Percentiles rank a stretch among this genome's conserved stretches.
phyloP scores from a whole-genome alignment of 495 filamentous ascomycete genomes.

The Rhizodiscina lignyota region DNA sequence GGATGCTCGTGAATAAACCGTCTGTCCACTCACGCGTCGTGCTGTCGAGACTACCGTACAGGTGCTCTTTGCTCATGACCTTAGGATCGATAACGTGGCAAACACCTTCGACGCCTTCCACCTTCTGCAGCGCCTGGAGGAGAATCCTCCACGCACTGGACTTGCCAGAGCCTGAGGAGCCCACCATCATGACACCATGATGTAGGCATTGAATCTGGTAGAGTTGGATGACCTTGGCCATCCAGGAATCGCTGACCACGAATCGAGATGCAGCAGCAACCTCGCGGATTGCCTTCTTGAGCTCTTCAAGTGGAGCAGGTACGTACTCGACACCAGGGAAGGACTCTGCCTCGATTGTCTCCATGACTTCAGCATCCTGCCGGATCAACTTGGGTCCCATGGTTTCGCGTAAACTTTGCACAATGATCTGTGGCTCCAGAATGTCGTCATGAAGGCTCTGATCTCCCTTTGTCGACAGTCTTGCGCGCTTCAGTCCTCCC shows the following conservation, averaged over 20 bases:
- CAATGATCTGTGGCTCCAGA: slow-evolving; percentile 93
- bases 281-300: slow-evolving; percentile 65
- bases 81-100: slow-evolving; percentile 98
- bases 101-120: slow-evolving; percentile 83
- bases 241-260: slow-evolving; percentile 84
- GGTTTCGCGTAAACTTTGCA: slow-evolving; percentile 95
- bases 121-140: slow-evolving; percentile 78
- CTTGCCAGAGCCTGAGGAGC: slow-evolving; percentile 87
- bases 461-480: slow-evolving; percentile 34
- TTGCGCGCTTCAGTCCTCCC: slow-evolving; percentile 79
- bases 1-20: slow-evolving; percentile 91
- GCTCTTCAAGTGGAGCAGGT: slow-evolving; percentile 62
- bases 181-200: slow-evolving; percentile 99
- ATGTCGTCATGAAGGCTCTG: slow-evolving; percentile 50
- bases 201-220: slow-evolving; percentile 97
- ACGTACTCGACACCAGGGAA: slow-evolving; percentile 92
- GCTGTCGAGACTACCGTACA: slow-evolving; percentile 89
- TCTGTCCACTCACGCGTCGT: slow-evolving; percentile 98
- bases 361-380: slow-evolving; percentile 77
- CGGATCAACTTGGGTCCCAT: slow-evolving; percentile 94
- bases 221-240: slow-evolving; percentile 87
- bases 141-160: slow-evolving; percentile 87
- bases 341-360: slow-evolving; percentile 61
- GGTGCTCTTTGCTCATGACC: slow-evolving; percentile 96
- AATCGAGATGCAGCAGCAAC: slow-evolving; percentile 70